These are phyloP conservation scores for Neocatenulostroma microsporum DNA, from an alignment of 2,329 filamentous ascomycete genomes.

Conservation along the genomic window DNA sequence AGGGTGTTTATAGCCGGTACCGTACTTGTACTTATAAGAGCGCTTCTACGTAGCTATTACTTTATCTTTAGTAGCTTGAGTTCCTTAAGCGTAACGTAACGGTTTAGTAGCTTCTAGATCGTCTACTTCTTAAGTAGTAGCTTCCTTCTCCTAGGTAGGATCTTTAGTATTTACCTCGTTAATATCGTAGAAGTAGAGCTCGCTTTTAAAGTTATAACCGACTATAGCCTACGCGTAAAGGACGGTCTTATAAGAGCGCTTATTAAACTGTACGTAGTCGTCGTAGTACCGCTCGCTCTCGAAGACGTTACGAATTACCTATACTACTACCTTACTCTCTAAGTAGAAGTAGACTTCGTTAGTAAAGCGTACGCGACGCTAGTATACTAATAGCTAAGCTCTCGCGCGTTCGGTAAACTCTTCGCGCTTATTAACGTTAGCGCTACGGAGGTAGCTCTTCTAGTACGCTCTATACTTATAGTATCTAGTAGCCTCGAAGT, in stretches of 20 bases:
- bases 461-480: not conserved
- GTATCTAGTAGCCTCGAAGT: not conserved
- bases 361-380: constrained; percentile 2
- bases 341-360: not conserved
- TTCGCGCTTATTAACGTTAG: not conserved
- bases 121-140: not conserved
- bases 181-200: constrained; percentile 1
- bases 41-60: not conserved
- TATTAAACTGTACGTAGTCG: constrained; percentile 1
- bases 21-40: not conserved
- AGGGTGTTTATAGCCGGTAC: not conserved
- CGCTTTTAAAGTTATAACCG: not conserved
- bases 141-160: constrained; percentile 1
- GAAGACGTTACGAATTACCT: not conserved
- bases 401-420: not conserved
- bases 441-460: constrained; percentile 2
- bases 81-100: not conserved
- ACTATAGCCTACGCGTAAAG: constrained; percentile 1
- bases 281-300: constrained; percentile 1
- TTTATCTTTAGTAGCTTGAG: not conserved
- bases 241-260: not conserved
- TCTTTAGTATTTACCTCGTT: constrained; percentile 1
- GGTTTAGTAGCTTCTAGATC: not conserved
- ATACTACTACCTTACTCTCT: not conserved
- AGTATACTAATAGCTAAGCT: too few species aligned